These are phyloP conservation scores for Haematococcus sp. DNA, from an alignment of 139 green algal species.

Conservation along the genomic window DNA sequence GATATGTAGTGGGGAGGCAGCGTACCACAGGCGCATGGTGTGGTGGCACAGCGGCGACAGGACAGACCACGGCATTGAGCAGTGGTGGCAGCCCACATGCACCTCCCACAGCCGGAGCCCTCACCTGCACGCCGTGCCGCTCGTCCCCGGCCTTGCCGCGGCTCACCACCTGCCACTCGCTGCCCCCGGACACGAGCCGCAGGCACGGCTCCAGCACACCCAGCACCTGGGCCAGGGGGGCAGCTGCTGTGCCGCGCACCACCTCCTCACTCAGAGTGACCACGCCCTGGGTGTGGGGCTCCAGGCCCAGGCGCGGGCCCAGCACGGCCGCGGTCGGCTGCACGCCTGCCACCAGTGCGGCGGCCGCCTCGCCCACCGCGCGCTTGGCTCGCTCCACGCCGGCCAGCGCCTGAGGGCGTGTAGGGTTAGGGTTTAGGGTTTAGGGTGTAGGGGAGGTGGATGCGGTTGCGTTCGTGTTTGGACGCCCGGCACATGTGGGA, in stretches of 20 bases:
- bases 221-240: slow-evolving; percentile 66
- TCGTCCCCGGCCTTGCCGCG: slow-evolving; percentile 13
- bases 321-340: slow-evolving; percentile 51
- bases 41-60: too few species aligned
- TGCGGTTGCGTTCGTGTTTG: too few species aligned
- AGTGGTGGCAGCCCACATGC: too few species aligned
- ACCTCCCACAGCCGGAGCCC: too few species aligned
- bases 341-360: slow-evolving; percentile 49
- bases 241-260: slow-evolving; percentile 48
- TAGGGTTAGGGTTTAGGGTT: too few species aligned
- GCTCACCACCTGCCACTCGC: slow-evolving; percentile 60
- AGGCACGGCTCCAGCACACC: slow-evolving; percentile 52
- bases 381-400: slow-evolving; percentile 65
- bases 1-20: too few species aligned
- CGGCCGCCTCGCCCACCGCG: slow-evolving; percentile 40
- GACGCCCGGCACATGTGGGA: too few species aligned
- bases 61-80: too few species aligned
- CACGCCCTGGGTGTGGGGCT: slow-evolving; percentile 20
- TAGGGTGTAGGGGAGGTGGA: too few species aligned
- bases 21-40: too few species aligned
- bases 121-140: not conserved
- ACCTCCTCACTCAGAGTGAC: slow-evolving; percentile 56
- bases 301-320: slow-evolving; percentile 39
- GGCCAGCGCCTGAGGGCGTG: slow-evolving; percentile 54
- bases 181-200: slow-evolving; percentile 2